Evolutionary conservation across 371 early-diverging fungal genomes (phyloP), one percentile per base, ranked within the genome.

Genomic region (Mucor saturninus): DNA sequence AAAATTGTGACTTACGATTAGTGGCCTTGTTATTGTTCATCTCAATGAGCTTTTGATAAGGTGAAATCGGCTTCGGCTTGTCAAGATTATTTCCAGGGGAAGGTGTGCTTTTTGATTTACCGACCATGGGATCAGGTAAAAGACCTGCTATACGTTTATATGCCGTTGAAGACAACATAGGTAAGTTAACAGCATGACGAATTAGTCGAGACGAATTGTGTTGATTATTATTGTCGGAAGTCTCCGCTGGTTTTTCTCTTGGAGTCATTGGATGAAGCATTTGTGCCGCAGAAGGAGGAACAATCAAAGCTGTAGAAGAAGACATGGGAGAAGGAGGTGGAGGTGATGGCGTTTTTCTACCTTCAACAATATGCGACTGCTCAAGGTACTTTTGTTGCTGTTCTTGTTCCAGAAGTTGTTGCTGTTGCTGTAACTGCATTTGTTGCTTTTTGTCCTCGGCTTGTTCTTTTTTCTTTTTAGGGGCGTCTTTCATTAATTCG

Each of bases 401-500:
- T 3, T 52, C 42, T 15, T 52, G 50, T 21, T 26, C 21, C 6
- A 8, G 21, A n/a, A 40, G 26, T 11, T 45, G 51, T 5, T 55
- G 50, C 45, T 52, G 13, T 8, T 32, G 56, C 13, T 32, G 14
- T 11, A 13, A n/a, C 26, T 50, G 56, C 40, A 63, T 52, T 31
- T 52, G 28, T 38, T 50, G 42, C 7, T 51, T 61, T 45, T 56
- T 61, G 6, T 61, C 54, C 45, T 45, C 60, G 1, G 26, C 50
- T 28, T 29, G 48, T 14, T 60, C 53, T 15, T 68, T 61, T 10
- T 65, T 61, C 53, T 65, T 59, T 13, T 56, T 62, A 3, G 67
- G 59, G 13, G 68, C 70, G 61, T 86, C 85, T 57, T 84, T 77
- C 87, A 88, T 87, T 43, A 86, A 61, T 53, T 87, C 85, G 61